A percentile compares a stretch with the other conserved stretches of the same genome.
These are phyloP conservation scores for Sanguinoderma infundibulare DNA, from an alignment of 1,284 basidiomycete genomes.

Conservation along the genomic window DNA sequence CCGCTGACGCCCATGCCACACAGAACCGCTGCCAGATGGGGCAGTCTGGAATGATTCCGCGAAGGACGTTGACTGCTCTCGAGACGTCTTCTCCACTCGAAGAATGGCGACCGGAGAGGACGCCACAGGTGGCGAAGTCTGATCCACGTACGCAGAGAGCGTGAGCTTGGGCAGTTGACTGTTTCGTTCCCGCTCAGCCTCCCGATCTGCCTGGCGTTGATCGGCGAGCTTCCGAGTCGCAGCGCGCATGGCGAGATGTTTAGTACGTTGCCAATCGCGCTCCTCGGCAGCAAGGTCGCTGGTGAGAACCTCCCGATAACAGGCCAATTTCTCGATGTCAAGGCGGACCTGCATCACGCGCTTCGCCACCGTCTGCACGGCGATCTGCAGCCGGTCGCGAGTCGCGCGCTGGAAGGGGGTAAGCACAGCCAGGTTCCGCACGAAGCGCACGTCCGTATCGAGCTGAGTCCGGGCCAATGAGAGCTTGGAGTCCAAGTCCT, in stretches of 20 bases:
- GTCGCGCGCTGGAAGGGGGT: conserved; percentile 88
- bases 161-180: conserved; percentile 45
- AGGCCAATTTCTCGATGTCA: conserved; percentile 72
- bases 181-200: conserved; percentile 9
- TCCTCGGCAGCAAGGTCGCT: conserved; percentile 78
- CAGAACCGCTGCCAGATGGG: conserved; percentile 37
- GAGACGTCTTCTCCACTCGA: conserved; percentile 11
- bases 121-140: conserved; percentile 23
- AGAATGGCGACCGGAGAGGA: conserved; percentile 27
- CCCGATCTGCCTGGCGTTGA: conserved; percentile 30
- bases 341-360: conserved; percentile 73
- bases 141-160: conserved; percentile 45
- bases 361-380: conserved; percentile 69
- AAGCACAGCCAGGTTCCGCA: conserved; percentile 84
- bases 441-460: conserved; percentile 72
- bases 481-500: conserved; percentile 66
- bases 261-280: conserved; percentile 69
- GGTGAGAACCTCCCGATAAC: conserved; percentile 77
- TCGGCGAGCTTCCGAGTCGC: conserved; percentile 70
- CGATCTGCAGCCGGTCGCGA: conserved; percentile 70
- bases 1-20: conserved; percentile 22
- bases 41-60: conserved; percentile 69
- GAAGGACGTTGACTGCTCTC: conserved; percentile 47
- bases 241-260: conserved; percentile 70
- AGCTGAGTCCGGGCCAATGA: conserved; percentile 63